A percentile compares a stretch with the other conserved stretches of the same genome.
phyloP scores from a whole-genome alignment of 2,329 filamentous ascomycete genomes.

The Thielaviopsis cerberus region DNA sequence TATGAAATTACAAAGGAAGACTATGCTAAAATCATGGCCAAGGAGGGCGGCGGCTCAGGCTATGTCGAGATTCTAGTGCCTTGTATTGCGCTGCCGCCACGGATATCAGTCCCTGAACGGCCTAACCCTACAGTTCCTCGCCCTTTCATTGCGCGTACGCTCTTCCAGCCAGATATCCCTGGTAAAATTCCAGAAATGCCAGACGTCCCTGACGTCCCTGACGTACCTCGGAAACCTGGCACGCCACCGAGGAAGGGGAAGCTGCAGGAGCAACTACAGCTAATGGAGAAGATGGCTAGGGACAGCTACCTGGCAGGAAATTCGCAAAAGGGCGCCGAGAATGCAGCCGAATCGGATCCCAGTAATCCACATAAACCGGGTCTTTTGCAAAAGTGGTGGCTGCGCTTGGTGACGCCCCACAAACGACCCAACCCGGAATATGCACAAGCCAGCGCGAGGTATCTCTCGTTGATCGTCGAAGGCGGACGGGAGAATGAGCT shows the following conservation, averaged over 20 bases:
- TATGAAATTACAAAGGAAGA: slow-evolving; percentile 80
- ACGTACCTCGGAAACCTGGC: slow-evolving; percentile 15
- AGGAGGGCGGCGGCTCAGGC: slow-evolving; percentile 70
- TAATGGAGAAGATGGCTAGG: background rate
- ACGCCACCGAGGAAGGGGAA: slow-evolving; percentile 6
- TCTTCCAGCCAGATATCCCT: slow-evolving; percentile 33
- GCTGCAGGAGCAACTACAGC: background rate
- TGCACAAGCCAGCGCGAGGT: slow-evolving; percentile 67
- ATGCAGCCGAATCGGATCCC: slow-evolving; percentile 11
- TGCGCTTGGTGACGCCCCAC: slow-evolving; percentile 25
- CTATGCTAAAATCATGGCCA: slow-evolving; percentile 71
- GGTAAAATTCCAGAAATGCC: slow-evolving; percentile 30
- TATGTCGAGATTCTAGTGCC: slow-evolving; percentile 71
- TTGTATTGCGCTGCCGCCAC: slow-evolving; percentile 49
- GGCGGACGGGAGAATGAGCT: slow-evolving; percentile 68
- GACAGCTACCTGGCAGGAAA: background rate
- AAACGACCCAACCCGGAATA: slow-evolving; percentile 49
- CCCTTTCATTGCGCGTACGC: slow-evolving; percentile 67
- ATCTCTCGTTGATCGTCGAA: slow-evolving; percentile 59
- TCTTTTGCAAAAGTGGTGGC: slow-evolving; percentile 23
- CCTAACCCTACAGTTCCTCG: slow-evolving; percentile 36
- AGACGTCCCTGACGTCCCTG: slow-evolving; percentile 17
- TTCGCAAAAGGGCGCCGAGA: slow-evolving; percentile 8
- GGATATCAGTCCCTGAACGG: slow-evolving; percentile 41
- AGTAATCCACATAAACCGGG: slow-evolving; percentile 15